A percentile compares a stretch with the other conserved stretches of the same genome.
phyloP scores from a whole-genome alignment of 345 rosid genomes.

The Sonneratia alba region DNA sequence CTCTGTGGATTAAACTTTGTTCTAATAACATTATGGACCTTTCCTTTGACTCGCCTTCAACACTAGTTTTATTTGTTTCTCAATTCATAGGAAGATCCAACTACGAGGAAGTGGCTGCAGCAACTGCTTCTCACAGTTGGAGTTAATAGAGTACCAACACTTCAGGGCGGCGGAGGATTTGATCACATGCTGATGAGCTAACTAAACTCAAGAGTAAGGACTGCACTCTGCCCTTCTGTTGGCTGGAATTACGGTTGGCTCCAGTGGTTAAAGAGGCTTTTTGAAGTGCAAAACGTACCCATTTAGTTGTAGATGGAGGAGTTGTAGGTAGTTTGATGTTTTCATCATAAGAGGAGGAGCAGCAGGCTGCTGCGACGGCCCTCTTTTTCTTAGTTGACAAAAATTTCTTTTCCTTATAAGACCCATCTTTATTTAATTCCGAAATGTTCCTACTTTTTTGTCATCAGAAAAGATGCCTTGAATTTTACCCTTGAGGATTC shows the following conservation, averaged over 20 bases:
- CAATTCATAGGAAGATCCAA: slow-evolving; percentile 65
- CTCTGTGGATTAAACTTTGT: too few relatives aligned
- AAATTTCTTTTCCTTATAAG: background rate
- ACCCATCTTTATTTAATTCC: background rate
- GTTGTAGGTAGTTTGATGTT: background rate
- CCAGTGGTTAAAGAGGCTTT: background rate
- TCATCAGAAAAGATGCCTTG: too few relatives aligned
- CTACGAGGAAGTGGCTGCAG: slow-evolving; percentile 91
- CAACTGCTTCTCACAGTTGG: slow-evolving; percentile 88
- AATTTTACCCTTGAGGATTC: too few relatives aligned
- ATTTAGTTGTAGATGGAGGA: background rate
- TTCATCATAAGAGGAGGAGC: background rate
- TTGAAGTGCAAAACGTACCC: background rate
- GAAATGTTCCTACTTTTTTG: too few relatives aligned
- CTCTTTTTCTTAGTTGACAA: background rate
- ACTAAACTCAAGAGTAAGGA: background rate
- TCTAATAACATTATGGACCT: background rate
- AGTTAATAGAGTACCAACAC: slow-evolving; percentile 51
- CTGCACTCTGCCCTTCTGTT: background rate
- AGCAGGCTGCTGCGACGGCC: background rate
- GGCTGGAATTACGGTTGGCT: background rate
- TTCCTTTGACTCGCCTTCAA: background rate
- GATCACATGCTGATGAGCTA: slow-evolving; percentile 77
- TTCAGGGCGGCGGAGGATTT: slow-evolving; percentile 53
- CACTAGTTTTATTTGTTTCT: background rate